Base-by-base conservation (phyloP, 345 rosid genomes). In the Dovyalis caffra region DNA sequence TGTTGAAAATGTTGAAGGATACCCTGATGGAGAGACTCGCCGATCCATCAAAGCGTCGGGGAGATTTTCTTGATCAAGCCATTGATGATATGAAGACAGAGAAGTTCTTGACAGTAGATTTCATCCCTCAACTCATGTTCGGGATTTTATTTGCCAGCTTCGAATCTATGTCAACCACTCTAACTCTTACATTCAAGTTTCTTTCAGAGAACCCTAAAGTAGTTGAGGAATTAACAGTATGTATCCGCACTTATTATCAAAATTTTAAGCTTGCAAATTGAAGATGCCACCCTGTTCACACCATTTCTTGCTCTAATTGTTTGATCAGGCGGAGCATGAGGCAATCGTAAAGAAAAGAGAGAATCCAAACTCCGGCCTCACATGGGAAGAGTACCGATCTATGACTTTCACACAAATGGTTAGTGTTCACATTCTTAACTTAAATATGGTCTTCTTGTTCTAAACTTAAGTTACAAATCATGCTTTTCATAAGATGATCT, bases 191-290 rank as follows among this genome's bases (percentile, higher is more conserved):
- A 14, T 61, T 82, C 49, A 79, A 79, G 77, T 80, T 85, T 31
- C 74, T 82, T 4, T 69, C 23, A 37, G 86, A 85, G n/a, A 60
- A 83, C 53, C 84, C 84, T 58, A 16, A 7, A 31, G 88, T 76
- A 26, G 28, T 80, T 21, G 76, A 83, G 40, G 88, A 78, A 60
- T 69, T 85, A 28, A 77, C 65, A 11, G 85, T 85, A 64, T 5
- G 77, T 37, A 26, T 0, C 18, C 31, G 23, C 10, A 7, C 11
- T 2, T 11, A 7, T 12, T 20, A 16, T 8, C 0, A 34, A 21
- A 14, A 9, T 43, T 43, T 69, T 5, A 47, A 32, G 10, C 10
- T 29, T 29, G 12, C 35, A 62, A 29, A 21, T n/a, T 53, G 25
- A 53, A 53, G 25, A n/a, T 8, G 12, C 60, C 60, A n/a, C 60